Evolutionary conservation across 2,329 filamentous ascomycete species (phyloP), one percentile per base, ranked within the genome.

Genomic region (Cyphellophora europaea): DNA sequence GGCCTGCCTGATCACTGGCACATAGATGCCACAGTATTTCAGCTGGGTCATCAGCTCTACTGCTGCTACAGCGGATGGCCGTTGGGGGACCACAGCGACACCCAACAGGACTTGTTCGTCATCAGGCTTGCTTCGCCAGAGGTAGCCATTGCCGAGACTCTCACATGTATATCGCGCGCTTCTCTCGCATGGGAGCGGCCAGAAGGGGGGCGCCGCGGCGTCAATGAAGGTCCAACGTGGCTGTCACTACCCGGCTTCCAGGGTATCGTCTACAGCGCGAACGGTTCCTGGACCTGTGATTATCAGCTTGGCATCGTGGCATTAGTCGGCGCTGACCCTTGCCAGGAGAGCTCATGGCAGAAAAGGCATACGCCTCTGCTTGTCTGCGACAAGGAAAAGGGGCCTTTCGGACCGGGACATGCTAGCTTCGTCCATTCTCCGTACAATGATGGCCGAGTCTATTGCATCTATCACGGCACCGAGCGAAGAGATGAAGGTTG

Each of bases 41-140:
- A 14, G 11, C 34, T 38, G 2, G 6, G 10, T 15, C 14, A 27
- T 25, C 27, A 35, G 14, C 25, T 43, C 16, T 49, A 44, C 19
- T 37, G 40, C 31, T 48, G 45, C 27, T 49, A 45, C 33, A 45
- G 41, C 8, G 44, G 43, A 12, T 49, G 47, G 47, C 47, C 47
- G 19, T 16, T 40, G 6, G 42, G 41, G 19, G 47, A 49, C 29
- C 21, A 38, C 16, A 47, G 43, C 6, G 47, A 49, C 27, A 42
- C 40, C 6, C 41, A 49, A 25, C 47, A 49, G 25, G 43, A 49
- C 25, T 19, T 49, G 5, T 47, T 48, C 18, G 33, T 49, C 10
- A 35, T 44, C 5, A 35, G 41, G 21, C 36, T 49, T 15, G 40
- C 30, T 6, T 16, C 6, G 2, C 47, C 47, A 3, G 33, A 42